A percentile compares a stretch with the other conserved stretches of the same genome.
phyloP scores from a whole-genome alignment of 148 eudicot species.

The Chenopodium formosanum region DNA sequence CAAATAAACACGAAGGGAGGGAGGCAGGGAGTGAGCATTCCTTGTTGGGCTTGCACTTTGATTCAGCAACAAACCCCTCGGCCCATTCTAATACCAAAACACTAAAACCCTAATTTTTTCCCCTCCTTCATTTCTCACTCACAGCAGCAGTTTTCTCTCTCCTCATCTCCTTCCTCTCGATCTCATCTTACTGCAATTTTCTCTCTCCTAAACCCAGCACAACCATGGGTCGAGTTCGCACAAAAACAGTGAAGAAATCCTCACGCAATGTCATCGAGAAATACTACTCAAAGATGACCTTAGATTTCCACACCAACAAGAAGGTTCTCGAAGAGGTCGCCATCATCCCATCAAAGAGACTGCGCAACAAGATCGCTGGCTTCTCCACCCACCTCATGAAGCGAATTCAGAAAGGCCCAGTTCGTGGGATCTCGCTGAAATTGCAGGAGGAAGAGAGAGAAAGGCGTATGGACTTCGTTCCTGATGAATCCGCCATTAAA shows the following conservation, averaged over 20 bases:
- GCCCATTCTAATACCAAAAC: no score
- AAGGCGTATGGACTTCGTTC: slow-evolving; percentile 42
- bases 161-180: no score
- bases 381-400: slow-evolving; percentile 45
- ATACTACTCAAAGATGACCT: slow-evolving; percentile 44
- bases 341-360: slow-evolving; percentile 45
- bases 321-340: slow-evolving; percentile 41
- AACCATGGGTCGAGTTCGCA: slow-evolving; percentile 42
- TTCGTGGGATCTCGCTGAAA: slow-evolving; percentile 42
- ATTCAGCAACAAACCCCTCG: no score
- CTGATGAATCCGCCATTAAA: slow-evolving; percentile 38
- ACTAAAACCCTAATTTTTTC: no score
- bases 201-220: not conserved
- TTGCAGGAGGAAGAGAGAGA: slow-evolving; percentile 45
- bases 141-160: no score
- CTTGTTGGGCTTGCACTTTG: no score
- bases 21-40: no score
- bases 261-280: slow-evolving; percentile 39
- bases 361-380: slow-evolving; percentile 48
- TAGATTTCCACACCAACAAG: slow-evolving; percentile 50
- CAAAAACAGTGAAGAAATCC: slow-evolving; percentile 45
- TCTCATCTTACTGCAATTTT: no score
- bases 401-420: slow-evolving; percentile 43
- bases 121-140: no score
- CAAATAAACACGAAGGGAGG: no score